Evolutionary conservation across 2,329 filamentous ascomycete species (phyloP).

Genomic region (Alternaria ventricosa): DNA sequence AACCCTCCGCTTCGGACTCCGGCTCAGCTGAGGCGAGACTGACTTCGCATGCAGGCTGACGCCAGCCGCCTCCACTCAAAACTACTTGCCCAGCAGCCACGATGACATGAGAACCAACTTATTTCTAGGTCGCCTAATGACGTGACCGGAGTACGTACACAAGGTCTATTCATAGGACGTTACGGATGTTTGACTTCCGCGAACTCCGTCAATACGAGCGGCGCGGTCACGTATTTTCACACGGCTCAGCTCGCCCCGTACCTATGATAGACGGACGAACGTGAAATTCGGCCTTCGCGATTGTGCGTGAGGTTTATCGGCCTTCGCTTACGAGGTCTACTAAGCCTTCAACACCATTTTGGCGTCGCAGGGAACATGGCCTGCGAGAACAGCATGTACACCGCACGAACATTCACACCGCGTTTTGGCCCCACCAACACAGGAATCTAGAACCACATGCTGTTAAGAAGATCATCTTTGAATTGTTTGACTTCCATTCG

Average conservation of each 20-base stretch:
- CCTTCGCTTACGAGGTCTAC: neutral
- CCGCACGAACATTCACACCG: constrained; percentile 9
- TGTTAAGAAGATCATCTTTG: neutral
- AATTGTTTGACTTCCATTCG: neutral
- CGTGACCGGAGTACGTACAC: neutral
- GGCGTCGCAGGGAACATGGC: constrained; percentile 3
- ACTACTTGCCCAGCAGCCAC: neutral
- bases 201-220: neutral
- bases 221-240: neutral
- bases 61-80: constrained; percentile 10
- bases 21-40: constrained; percentile 15
- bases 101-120: neutral
- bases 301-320: neutral
- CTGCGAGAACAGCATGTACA: constrained; percentile 2
- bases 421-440: constrained; percentile 1
- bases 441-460: neutral
- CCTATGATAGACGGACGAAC: neutral
- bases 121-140: neutral
- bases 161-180: constrained; percentile 5
- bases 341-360: constrained; percentile 1
- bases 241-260: neutral
- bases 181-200: neutral
- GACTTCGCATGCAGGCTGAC: constrained; percentile 23
- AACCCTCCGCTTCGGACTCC: constrained; percentile 7
- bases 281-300: neutral